Percentiles rank a stretch among this genome's conserved stretches.
phyloP scores from a whole-genome alignment of 2,329 filamentous ascomycete genomes.

The Geoglossum cookeanum region DNA sequence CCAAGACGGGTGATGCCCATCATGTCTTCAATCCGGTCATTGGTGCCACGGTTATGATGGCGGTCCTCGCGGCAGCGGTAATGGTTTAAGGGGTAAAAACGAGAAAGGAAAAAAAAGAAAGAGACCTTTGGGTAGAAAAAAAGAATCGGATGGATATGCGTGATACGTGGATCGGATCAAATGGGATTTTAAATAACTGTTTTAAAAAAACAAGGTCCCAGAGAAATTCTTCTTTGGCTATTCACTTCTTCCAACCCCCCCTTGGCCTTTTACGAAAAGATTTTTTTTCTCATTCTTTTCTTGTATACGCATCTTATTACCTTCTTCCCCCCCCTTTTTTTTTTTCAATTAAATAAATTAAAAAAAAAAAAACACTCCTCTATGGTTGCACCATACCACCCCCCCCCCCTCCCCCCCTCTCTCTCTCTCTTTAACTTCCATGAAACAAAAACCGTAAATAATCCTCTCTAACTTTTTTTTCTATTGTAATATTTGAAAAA shows the following conservation, averaged over 20 bases:
- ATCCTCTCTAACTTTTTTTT: too few species aligned
- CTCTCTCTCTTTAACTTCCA: background rate
- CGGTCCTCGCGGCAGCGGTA: background rate
- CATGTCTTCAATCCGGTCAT: too few species aligned
- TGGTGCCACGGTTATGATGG: background rate
- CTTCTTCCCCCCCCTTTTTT: background rate
- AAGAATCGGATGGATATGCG: too few species aligned
- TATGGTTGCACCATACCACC: background rate
- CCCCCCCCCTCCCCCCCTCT: background rate
- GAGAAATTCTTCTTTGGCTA: too few species aligned
- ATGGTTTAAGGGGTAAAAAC: background rate
- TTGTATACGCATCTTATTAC: background rate
- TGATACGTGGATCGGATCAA: too few species aligned
- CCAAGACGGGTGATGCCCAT: too few species aligned
- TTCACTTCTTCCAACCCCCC: too few species aligned
- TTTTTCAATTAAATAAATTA: background rate
- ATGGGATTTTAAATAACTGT: too few species aligned
- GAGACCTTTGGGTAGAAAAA: too few species aligned
- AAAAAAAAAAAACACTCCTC: background rate
- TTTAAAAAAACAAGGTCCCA: too few species aligned
- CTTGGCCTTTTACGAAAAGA: constrained; percentile 13
- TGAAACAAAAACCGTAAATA: too few species aligned
- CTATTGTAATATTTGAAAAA: too few species aligned
- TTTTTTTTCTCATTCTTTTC: background rate
- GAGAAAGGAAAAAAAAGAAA: background rate